Evolutionary conservation across 441 rosid species (phyloP), one percentile per base, ranked within the genome.

Genomic region (Hura crepitans): DNA sequence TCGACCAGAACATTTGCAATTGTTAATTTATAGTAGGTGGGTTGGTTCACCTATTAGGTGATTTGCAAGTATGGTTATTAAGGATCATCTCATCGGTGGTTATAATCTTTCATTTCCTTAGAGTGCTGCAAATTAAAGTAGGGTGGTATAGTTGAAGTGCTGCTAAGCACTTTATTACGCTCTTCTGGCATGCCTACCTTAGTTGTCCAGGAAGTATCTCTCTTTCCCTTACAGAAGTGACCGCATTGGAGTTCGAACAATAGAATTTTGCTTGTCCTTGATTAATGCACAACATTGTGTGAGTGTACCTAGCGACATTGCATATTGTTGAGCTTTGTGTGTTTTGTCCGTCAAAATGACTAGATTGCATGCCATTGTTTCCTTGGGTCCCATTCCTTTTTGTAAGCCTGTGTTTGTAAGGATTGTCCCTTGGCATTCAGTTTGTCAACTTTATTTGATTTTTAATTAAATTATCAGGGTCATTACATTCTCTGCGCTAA

Each of bases 401-500:
- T 55, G 35, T 7, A 47, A 27, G 9, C 31, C 35, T 14, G 27
- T 70, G 27, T 54, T 30, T 42, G 5, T 18, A 50, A 49, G 22
- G 11, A 56, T 23, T 39, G 63, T 5, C 39, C 68, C 20, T 71
- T 22, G 56, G 45, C 10, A 4, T 5, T 67, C 13, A 50, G 31
- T 49, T 74, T 55, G 14, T 39, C 22, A 64, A 27, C 4, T 35
- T 35, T 49, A 59, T 22, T 27, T 43, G 35, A 47, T 72, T 42
- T 22, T 39, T 49, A 20, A 22, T 70, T 18, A 30, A 37, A 65
- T 78, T 71, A 25, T 77, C 90, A 89, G 91, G 84, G 74, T 50
- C 18, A 69, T 67, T 77, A 80, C 60, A 74, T 78, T 11, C 74
- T 89, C 35, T 94, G 99, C 63, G 58, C 55, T 46, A 83, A 86